A percentile compares a stretch with the other conserved stretches of the same genome.
phyloP scores from a whole-genome alignment of 257 asterid species.

The Anisodus acutangulus region DNA sequence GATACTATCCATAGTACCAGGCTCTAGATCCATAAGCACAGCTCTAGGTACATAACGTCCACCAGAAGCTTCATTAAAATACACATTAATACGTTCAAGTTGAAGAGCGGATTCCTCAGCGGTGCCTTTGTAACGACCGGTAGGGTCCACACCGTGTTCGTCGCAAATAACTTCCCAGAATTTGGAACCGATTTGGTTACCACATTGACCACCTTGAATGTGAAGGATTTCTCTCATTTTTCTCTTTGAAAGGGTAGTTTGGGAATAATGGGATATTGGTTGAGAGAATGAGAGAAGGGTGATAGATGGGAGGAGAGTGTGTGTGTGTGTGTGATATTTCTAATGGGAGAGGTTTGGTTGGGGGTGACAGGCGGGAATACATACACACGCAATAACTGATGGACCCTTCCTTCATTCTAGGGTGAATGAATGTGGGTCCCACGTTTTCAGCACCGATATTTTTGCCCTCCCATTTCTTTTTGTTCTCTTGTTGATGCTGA shows the following conservation, averaged over 20 bases:
- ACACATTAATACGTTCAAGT: conserved; percentile 63
- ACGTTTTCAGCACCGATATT: not conserved
- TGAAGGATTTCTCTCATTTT: conserved; percentile 68
- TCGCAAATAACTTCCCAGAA: conserved; percentile 73
- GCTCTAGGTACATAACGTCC: conserved; percentile 72
- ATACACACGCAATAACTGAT: conserved; percentile 13
- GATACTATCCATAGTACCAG: conserved; percentile 70
- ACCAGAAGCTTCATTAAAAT: conserved; percentile 66
- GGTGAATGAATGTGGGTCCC: conserved; percentile 24
- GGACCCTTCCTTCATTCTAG: not conserved
- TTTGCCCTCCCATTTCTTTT: not conserved
- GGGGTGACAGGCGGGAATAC: conserved; percentile 28
- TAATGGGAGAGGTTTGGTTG: not conserved
- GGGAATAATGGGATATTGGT: no score
- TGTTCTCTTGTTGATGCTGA: not conserved
- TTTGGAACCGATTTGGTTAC: conserved; percentile 72
- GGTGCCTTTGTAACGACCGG: conserved; percentile 60
- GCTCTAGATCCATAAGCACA: conserved; percentile 72
- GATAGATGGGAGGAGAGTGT: not conserved
- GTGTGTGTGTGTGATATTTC: not conserved
- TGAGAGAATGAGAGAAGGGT: not conserved
- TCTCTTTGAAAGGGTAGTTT: not conserved
- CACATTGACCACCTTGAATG: conserved; percentile 72
- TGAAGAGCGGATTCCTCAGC: conserved; percentile 47
- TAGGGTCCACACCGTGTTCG: conserved; percentile 63